A percentile compares a stretch with the other conserved stretches of the same genome.
Conservation (phyloP, 805 yeast species). For the Vanderwaltozyma verrucispora region DNA sequence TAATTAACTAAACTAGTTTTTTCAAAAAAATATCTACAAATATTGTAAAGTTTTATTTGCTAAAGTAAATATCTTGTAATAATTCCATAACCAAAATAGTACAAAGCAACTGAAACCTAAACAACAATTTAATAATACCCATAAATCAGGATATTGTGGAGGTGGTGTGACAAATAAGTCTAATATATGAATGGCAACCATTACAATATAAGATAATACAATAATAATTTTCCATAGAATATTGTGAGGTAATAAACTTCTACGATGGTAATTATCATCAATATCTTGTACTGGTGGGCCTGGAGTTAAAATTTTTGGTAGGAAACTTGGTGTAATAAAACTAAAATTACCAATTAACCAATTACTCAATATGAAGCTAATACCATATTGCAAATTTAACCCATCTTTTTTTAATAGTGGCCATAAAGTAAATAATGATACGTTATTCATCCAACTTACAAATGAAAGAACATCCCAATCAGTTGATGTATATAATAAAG, state of each 20-base stretch:
- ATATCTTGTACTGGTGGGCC: constrained; percentile 34
- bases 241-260: constrained; percentile 39
- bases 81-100: constrained; percentile 75
- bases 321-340: constrained; percentile 37
- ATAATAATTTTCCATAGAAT: constrained; percentile 43
- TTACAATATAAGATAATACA: constrained; percentile 41
- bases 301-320: constrained; percentile 34
- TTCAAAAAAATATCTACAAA: constrained; percentile 10
- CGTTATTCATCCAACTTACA: constrained; percentile 79
- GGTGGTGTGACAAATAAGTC: constrained; percentile 50
- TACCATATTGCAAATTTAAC: constrained; percentile 59
- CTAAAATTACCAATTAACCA: constrained; percentile 67
- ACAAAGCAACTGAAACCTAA: constrained; percentile 68
- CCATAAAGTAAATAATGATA: constrained; percentile 77
- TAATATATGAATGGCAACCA: constrained; percentile 40
- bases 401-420: constrained; percentile 77
- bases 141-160: constrained; percentile 62
- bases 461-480: constrained; percentile 55
- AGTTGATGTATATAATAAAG: constrained; percentile 46
- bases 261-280: constrained; percentile 26
- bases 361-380: constrained; percentile 52
- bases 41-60: constrained; percentile 20
- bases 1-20: not conserved
- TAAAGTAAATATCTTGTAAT: constrained; percentile 39
- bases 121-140: constrained; percentile 68